Conservation (phyloP, 306 rosid genomes). For the Acacia crassicarpa region DNA sequence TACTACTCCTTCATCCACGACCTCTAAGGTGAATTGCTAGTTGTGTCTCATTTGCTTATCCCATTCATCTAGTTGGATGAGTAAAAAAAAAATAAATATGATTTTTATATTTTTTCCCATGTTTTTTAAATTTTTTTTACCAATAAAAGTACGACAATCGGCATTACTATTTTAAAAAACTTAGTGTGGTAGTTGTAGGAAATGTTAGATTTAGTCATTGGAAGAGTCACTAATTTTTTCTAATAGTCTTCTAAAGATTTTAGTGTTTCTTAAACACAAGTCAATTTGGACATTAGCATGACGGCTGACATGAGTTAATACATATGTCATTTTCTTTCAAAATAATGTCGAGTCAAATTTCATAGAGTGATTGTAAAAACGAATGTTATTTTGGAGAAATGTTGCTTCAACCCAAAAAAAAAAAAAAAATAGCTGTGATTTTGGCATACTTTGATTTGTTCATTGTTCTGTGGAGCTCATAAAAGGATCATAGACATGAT, state of each 20-base stretch:
- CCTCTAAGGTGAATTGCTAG: conserved; percentile 56
- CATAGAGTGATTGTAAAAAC: background rate
- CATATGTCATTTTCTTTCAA: background rate
- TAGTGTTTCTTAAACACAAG: background rate
- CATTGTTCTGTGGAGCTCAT: background rate
- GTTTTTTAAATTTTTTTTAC: too few relatives aligned
- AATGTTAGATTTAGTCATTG: background rate
- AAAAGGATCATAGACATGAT: background rate
- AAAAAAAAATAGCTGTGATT: too few relatives aligned
- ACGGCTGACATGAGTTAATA: background rate
- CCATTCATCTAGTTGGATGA: background rate
- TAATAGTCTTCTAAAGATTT: too few relatives aligned
- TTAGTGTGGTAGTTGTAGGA: too few relatives aligned
- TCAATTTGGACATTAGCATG: background rate
- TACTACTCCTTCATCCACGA: conserved; percentile 79
- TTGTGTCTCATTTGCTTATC: background rate
- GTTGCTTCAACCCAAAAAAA: background rate
- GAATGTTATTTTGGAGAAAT: background rate
- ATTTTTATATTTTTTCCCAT: background rate
- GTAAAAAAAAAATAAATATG: background rate
- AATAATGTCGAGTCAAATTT: background rate
- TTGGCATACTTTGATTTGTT: background rate
- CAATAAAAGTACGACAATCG: too few relatives aligned
- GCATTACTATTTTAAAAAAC: background rate
- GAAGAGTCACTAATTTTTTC: background rate